phyloP scores from a whole-genome alignment of 805 yeast genomes.

The Citeromyces nyonsensis region DNA sequence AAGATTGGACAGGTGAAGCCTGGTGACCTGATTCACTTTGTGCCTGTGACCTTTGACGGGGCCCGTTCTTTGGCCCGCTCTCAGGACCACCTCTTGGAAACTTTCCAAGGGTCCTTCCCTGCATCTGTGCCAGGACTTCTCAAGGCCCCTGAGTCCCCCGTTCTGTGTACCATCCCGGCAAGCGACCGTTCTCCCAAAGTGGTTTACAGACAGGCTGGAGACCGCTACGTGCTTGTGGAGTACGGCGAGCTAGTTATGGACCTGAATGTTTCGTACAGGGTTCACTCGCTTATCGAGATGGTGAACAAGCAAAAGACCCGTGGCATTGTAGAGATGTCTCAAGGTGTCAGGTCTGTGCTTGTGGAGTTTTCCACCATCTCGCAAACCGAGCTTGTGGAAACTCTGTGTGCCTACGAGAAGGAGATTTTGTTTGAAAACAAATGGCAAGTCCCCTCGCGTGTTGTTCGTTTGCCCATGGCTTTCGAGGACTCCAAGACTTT shows the following conservation, averaged over 20 bases:
- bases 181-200: slow-evolving; percentile 46
- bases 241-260: slow-evolving; percentile 86
- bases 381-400: slow-evolving; percentile 47
- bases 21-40: slow-evolving; percentile 73
- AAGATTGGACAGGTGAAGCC: slow-evolving; percentile 96
- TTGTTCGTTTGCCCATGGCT: slow-evolving; percentile 85
- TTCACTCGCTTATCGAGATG: slow-evolving; percentile 65
- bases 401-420: slow-evolving; percentile 59
- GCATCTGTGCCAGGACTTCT: slow-evolving; percentile 13
- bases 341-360: slow-evolving; percentile 90
- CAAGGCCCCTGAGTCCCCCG: slow-evolving; percentile 49
- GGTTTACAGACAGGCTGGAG: slow-evolving; percentile 94
- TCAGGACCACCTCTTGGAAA: slow-evolving; percentile 41
- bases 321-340: slow-evolving; percentile 92
- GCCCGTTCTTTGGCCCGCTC: slow-evolving; percentile 49
- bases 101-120: slow-evolving; percentile 23
- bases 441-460: slow-evolving; percentile 79
- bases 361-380: slow-evolving; percentile 61
- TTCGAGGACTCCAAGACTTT: slow-evolving; percentile 86
- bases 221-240: slow-evolving; percentile 80
- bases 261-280: slow-evolving; percentile 71
- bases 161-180: slow-evolving; percentile 35
- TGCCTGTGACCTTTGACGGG: slow-evolving; percentile 53
- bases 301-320: slow-evolving; percentile 47
- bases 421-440: slow-evolving; percentile 59